Percentiles rank a stretch among this genome's conserved stretches.
phyloP scores from a whole-genome alignment of 768 basidiomycete genomes.

The Mycena galericulata region DNA sequence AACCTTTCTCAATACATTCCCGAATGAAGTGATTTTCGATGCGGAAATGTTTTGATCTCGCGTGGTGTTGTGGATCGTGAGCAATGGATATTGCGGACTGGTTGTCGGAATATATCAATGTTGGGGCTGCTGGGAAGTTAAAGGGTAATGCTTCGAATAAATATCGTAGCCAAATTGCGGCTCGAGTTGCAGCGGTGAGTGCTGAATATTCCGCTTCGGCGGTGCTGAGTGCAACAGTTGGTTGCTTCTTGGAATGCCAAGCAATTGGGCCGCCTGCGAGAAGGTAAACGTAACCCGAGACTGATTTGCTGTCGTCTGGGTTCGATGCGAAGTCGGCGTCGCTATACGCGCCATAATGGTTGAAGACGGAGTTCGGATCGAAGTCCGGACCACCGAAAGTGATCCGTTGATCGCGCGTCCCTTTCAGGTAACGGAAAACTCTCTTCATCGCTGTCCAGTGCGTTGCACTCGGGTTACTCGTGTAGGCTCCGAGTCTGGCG shows the following conservation, averaged over 20 bases:
- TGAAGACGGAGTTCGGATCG: neutral
- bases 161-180: conserved; percentile 9
- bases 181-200: neutral
- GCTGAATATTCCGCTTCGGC: conserved; percentile 14
- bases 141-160: conserved; percentile 4
- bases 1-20: conserved; percentile 3
- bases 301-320: conserved; percentile 38
- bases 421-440: neutral
- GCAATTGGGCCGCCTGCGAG: conserved; percentile 37
- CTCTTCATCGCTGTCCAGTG: conserved; percentile 11
- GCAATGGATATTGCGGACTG: conserved; percentile 12
- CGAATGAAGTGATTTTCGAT: conserved; percentile 16
- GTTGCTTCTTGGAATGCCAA: conserved; percentile 34
- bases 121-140: neutral
- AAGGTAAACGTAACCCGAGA: conserved; percentile 41
- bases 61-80: conserved; percentile 6
- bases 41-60: conserved; percentile 8
- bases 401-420: neutral
- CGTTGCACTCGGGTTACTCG: neutral
- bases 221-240: conserved; percentile 8
- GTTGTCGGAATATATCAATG: conserved; percentile 13
- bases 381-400: neutral
- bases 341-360: conserved; percentile 3
- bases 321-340: conserved; percentile 14
- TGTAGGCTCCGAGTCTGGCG: neutral